A percentile compares a stretch with the other conserved stretches of the same genome.
These are phyloP conservation scores for Macrolepiota dolichaula DNA, from an alignment of 768 basidiomycete species.

Conservation along the genomic window DNA sequence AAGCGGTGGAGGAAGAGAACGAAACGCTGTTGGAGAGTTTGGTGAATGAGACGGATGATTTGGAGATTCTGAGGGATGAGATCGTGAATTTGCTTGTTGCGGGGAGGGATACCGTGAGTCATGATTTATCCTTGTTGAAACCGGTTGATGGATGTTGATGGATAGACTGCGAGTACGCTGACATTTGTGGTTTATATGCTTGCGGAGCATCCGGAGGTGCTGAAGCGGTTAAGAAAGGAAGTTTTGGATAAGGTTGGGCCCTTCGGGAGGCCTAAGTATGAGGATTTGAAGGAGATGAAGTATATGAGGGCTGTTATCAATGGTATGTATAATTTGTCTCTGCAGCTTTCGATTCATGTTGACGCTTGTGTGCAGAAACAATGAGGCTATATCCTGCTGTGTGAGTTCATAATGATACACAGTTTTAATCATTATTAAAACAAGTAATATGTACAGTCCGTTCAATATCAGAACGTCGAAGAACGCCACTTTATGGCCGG, in stretches of 20 bases:
- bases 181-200: slow-evolving; percentile 45
- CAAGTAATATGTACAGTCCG: not conserved
- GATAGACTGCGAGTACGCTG: slow-evolving; percentile 39
- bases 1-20: slow-evolving; percentile 17
- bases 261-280: slow-evolving; percentile 31
- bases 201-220: slow-evolving; percentile 38
- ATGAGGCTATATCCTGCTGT: slow-evolving; percentile 19
- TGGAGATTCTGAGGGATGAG: slow-evolving; percentile 34
- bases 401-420: slow-evolving; percentile 1
- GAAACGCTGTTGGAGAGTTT: slow-evolving; percentile 42
- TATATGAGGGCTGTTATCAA: slow-evolving; percentile 42
- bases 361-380: slow-evolving; percentile 14
- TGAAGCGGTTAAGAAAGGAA: slow-evolving; percentile 38
- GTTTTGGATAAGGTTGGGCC: slow-evolving; percentile 34
- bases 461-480: slow-evolving; percentile 14
- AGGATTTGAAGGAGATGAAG: slow-evolving; percentile 40
- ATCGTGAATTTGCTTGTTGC: slow-evolving; percentile 42
- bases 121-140: not conserved
- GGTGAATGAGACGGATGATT: slow-evolving; percentile 39
- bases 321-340: slow-evolving; percentile 22
- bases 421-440: not conserved
- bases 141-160: no score
- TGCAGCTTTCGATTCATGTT: slow-evolving; percentile 8
- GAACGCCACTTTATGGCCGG: slow-evolving; percentile 16
- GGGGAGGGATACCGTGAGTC: slow-evolving; percentile 38